Evolutionary conservation across 1,139 yeast genomes (phyloP).

Genomic region (Spencermartinsiella ligniputridi): DNA sequence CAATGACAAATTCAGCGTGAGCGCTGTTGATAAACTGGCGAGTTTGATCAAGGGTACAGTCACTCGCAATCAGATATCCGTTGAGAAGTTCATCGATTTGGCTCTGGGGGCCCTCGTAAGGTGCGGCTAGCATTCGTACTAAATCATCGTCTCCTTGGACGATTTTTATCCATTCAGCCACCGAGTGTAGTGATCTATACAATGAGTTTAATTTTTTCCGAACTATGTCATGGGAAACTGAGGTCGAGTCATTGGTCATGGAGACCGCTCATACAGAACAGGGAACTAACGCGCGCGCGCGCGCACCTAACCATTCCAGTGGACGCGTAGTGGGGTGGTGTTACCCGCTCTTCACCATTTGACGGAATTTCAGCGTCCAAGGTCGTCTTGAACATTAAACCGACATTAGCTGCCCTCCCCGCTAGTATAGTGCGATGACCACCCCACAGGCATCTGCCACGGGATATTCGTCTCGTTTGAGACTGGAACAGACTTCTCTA

Average conservation of each 20-base stretch:
- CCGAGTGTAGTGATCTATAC: not conserved
- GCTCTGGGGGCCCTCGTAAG: not conserved
- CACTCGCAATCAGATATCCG: not conserved
- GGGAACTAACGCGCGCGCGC: no score
- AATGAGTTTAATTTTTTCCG: not conserved
- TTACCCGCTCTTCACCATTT: slow-evolving; percentile 3
- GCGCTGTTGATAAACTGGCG: not conserved
- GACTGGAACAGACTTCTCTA: slow-evolving; percentile 63
- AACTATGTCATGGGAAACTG: not conserved
- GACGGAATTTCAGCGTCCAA: no score
- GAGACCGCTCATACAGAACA: no score
- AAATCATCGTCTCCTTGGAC: not conserved
- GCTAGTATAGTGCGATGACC: no score
- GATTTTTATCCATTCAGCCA: not conserved
- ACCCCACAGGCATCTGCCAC: slow-evolving; percentile 75
- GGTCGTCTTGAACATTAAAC: no score
- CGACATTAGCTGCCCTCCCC: no score
- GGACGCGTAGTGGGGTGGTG: no score
- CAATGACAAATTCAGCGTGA: not conserved
- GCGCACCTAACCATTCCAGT: no score
- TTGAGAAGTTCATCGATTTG: not conserved
- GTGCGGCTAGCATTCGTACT: not conserved
- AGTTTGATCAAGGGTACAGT: not conserved
- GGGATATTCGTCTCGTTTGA: slow-evolving; percentile 61
- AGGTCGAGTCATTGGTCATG: not conserved